Conservation (phyloP, 805 yeast genomes). For the Lipomyces spencermartinsiae region DNA sequence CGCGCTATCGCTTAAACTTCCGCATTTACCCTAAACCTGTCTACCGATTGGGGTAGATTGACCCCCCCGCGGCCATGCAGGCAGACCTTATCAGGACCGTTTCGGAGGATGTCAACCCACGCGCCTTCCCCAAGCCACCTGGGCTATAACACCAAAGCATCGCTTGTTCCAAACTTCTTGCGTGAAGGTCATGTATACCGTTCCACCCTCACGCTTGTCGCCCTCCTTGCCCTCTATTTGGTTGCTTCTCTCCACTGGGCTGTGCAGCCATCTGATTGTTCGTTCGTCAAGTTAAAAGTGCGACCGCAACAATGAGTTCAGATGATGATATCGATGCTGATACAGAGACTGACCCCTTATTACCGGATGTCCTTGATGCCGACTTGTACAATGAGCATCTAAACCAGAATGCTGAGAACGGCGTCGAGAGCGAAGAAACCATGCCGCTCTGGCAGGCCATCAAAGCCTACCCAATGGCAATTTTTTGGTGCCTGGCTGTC, state of each 20-base stretch:
- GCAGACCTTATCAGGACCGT: background rate
- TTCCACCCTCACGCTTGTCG: background rate
- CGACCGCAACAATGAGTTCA: constrained; percentile 1
- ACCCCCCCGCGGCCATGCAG: background rate
- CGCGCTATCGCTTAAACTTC: too few relatives aligned
- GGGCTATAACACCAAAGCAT: background rate
- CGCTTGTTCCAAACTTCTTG: background rate
- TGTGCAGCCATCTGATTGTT: background rate
- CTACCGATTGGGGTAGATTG: background rate
- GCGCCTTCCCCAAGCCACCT: background rate
- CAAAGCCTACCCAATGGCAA: constrained; percentile 43
- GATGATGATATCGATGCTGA: constrained; percentile 4
- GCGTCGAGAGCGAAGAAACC: background rate
- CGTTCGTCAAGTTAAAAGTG: background rate
- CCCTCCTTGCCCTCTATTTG: background rate
- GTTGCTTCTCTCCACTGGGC: background rate
- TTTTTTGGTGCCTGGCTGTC: constrained; percentile 55
- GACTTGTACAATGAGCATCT: constrained; percentile 6
- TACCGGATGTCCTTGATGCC: background rate
- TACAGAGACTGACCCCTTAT: background rate
- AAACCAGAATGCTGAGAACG: background rate
- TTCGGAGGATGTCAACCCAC: background rate
- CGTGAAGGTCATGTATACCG: background rate
- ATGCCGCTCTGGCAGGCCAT: background rate
- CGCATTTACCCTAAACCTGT: constrained; percentile 2